Percentiles rank a stretch among this genome's conserved stretches.
phyloP scores from a whole-genome alignment of 805 yeast species.

The Saturnispora besseyi region DNA sequence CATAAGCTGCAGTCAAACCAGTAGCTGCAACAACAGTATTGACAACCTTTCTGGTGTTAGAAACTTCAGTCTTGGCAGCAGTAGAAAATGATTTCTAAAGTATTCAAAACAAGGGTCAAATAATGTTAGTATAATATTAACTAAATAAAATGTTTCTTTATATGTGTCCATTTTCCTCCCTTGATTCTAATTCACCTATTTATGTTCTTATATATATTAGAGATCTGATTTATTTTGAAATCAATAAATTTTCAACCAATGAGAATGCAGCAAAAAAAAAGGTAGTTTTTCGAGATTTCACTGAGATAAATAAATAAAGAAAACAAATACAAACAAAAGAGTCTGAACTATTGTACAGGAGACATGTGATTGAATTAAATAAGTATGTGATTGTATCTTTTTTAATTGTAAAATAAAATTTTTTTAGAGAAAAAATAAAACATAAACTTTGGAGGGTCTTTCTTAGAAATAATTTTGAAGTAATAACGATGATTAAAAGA shows the following conservation, averaged over 20 bases:
- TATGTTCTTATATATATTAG: too few relatives aligned
- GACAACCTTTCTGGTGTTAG: slow-evolving; percentile 40
- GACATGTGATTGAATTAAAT: too few relatives aligned
- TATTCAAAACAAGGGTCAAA: not conserved
- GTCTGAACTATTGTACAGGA: not conserved
- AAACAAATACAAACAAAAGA: not conserved
- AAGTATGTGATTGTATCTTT: too few relatives aligned
- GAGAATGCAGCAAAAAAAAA: slow-evolving; percentile 23
- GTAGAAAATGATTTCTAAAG: slow-evolving; percentile 29
- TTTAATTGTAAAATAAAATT: too few relatives aligned
- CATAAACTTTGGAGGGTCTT: too few relatives aligned
- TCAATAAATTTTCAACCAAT: slow-evolving; percentile 16
- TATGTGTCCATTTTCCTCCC: not conserved
- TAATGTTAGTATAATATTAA: slow-evolving; percentile 13
- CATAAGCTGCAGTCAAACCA: slow-evolving; percentile 74
- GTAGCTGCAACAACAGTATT: slow-evolving; percentile 61
- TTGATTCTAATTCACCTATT: too few relatives aligned
- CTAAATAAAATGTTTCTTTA: not conserved
- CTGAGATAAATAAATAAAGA: not conserved
- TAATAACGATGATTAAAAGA: too few relatives aligned
- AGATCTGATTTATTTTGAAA: too few relatives aligned
- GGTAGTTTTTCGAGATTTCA: slow-evolving; percentile 4
- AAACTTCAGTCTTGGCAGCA: slow-evolving; percentile 25
- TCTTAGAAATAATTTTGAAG: too few relatives aligned
- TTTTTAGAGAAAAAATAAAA: too few relatives aligned